These are phyloP conservation scores for Blastocrithidia nonstop DNA, from an alignment of 208 protist genomes.

Conservation along the genomic window DNA sequence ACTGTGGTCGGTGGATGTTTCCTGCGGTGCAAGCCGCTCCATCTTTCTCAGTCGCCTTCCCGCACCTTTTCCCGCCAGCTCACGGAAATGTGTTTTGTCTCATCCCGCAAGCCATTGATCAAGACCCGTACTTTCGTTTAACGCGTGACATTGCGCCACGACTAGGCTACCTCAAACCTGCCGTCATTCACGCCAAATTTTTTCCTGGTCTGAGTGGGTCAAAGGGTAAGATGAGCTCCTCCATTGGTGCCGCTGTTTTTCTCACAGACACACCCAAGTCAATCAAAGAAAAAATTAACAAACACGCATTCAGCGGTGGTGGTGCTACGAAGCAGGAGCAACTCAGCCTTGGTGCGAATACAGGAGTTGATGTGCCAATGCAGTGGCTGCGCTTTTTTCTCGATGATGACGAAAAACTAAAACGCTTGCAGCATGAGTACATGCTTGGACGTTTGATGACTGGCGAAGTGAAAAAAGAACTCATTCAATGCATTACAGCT, in stretches of 20 bases:
- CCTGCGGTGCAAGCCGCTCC: slow-evolving; percentile 97
- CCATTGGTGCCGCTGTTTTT: slow-evolving; percentile 86
- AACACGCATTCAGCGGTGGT: slow-evolving; percentile 97
- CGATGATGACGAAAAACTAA: slow-evolving; percentile 93
- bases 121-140: slow-evolving; percentile 99
- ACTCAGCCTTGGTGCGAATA: slow-evolving; percentile 85
- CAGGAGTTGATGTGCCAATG: slow-evolving; percentile 90
- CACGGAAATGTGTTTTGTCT: slow-evolving; percentile 94
- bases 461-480: slow-evolving; percentile 92
- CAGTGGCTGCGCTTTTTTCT: slow-evolving; percentile 97
- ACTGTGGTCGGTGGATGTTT: slow-evolving; percentile 96
- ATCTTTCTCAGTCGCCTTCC: slow-evolving; percentile 94
- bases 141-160: slow-evolving; percentile 96
- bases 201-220: slow-evolving; percentile 95
- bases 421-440: slow-evolving; percentile 79
- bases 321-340: slow-evolving; percentile 95
- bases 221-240: slow-evolving; percentile 97
- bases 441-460: slow-evolving; percentile 91
- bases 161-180: slow-evolving; percentile 93
- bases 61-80: slow-evolving; percentile 88
- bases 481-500: slow-evolving; percentile 83
- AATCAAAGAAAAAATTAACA: slow-evolving; percentile 93
- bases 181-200: slow-evolving; percentile 96
- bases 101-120: slow-evolving; percentile 97
- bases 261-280: slow-evolving; percentile 94